Evolutionary conservation across 257 asterid species (phyloP).

Genomic region (Haberlea rhodopensis): DNA sequence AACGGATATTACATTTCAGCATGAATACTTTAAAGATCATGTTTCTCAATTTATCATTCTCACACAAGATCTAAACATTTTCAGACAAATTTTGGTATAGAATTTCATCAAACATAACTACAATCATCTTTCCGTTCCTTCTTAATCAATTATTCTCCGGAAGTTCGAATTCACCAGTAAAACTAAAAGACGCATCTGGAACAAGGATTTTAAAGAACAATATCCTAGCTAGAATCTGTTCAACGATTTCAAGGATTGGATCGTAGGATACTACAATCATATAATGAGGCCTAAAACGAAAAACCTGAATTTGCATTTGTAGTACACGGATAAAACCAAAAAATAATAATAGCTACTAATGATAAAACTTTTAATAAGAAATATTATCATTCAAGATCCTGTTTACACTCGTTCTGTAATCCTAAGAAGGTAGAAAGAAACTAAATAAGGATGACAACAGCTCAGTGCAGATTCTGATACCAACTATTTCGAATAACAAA

Average conservation of each 20-base stretch:
- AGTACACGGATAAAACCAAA: too few relatives aligned
- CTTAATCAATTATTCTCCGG: too few relatives aligned
- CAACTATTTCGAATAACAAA: not conserved
- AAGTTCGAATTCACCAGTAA: not conserved
- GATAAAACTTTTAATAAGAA: too few relatives aligned
- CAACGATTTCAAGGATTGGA: not conserved
- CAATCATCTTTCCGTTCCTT: not conserved
- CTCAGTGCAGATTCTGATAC: too few relatives aligned
- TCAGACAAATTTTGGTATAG: not conserved
- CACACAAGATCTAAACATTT: not conserved
- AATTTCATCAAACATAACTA: not conserved
- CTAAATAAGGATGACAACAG: too few relatives aligned
- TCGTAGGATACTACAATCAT: not conserved
- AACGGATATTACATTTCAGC: not conserved
- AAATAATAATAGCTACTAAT: too few relatives aligned
- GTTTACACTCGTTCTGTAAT: not conserved
- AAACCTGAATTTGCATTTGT: not conserved
- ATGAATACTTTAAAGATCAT: too few relatives aligned
- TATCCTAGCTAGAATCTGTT: not conserved
- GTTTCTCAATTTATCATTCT: not conserved
- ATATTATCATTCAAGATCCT: not conserved
- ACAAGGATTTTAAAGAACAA: not conserved
- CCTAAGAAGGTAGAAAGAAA: too few relatives aligned
- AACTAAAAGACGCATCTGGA: not conserved
- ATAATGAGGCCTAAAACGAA: not conserved